Evolutionary conservation across 1,284 basidiomycete species (phyloP), one percentile per base, ranked within the genome.

Genomic region (Rhizoctonia solani): DNA sequence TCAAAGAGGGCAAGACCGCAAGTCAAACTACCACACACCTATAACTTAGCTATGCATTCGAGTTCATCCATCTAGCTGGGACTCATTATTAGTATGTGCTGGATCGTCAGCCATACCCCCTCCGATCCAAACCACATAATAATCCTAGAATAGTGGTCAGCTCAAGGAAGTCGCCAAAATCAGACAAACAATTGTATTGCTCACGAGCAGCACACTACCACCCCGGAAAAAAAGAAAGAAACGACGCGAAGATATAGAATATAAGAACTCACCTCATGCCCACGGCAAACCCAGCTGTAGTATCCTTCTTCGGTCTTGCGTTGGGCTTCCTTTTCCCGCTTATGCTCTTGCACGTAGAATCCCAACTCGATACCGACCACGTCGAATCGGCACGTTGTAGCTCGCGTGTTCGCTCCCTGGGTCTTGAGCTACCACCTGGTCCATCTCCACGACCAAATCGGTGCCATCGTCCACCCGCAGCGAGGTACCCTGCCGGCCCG

Each of bases 71-170:
- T 61, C 58, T 32, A 41, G 30, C 1, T 50, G 58, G 27, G 34
- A 23, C 6, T 47, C 58, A 16, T 16, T 16, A 27, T 50, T 39
- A 23, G 58, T 37, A 32, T 61, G 58, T 41, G 58, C 58, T 4
- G 58, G 58, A 27, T 61, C 58, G 23, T 61, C 58, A 32, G 46
- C 58, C 58, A 61, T 61, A 6, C 58, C 58, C 39, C 58, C 58
- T 19, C 58, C 58, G 41, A 61, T 61, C 58, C 58, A 61, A 34
- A 61, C 58, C 23, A 61, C 46, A 32, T 61, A 61, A 47, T 30
- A 61, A 50, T 61, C 58, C 58, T 61, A 50, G 32, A 56, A 61
- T 21, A 46, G 47, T 14, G 47, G 46, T 61, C 58, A 61, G 58
- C 32, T 50, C 3, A 30, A 9, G 46, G n/a, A 11, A 46, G 5